phyloP scores from a whole-genome alignment of 164 flowering plant genomes.

The Houttuynia cordata region DNA sequence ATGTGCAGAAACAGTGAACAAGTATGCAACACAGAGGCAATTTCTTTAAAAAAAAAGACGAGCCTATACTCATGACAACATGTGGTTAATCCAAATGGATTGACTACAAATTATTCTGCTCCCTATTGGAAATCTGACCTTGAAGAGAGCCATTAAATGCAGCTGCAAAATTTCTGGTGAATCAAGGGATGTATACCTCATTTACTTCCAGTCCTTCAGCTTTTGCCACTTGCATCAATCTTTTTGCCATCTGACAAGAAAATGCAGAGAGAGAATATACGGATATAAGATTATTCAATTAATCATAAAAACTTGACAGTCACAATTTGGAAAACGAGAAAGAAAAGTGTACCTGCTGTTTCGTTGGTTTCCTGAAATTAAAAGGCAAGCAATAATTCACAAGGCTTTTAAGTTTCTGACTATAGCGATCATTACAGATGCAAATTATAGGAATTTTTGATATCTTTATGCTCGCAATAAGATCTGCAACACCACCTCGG shows the following conservation, averaged over 20 bases:
- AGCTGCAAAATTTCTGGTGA: background rate
- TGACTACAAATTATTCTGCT: background rate
- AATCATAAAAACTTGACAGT: background rate
- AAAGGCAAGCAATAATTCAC: slow-evolving; percentile 76
- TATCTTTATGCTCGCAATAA: slow-evolving; percentile 86
- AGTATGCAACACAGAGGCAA: no score
- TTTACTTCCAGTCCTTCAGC: slow-evolving; percentile 80
- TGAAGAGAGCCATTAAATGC: background rate
- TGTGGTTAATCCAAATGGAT: no score
- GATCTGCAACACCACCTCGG: slow-evolving; percentile 96
- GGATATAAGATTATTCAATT: background rate
- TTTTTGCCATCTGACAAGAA: slow-evolving; percentile 69
- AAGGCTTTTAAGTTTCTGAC: slow-evolving; percentile 92
- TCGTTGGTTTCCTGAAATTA: slow-evolving; percentile 85
- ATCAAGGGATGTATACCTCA: slow-evolving; percentile 39
- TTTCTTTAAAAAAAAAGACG: no score
- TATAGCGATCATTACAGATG: slow-evolving; percentile 94
- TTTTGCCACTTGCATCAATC: slow-evolving; percentile 69
- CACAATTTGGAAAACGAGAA: background rate
- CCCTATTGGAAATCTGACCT: background rate
- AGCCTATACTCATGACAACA: no score
- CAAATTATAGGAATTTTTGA: slow-evolving; percentile 94
- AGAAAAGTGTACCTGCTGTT: slow-evolving; percentile 60
- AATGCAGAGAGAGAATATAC: background rate
- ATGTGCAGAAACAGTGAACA: no score